Percentiles rank a stretch among this genome's conserved stretches.
phyloP scores from a whole-genome alignment of 2,329 filamentous ascomycete species.

The Colletotrichum sp. region DNA sequence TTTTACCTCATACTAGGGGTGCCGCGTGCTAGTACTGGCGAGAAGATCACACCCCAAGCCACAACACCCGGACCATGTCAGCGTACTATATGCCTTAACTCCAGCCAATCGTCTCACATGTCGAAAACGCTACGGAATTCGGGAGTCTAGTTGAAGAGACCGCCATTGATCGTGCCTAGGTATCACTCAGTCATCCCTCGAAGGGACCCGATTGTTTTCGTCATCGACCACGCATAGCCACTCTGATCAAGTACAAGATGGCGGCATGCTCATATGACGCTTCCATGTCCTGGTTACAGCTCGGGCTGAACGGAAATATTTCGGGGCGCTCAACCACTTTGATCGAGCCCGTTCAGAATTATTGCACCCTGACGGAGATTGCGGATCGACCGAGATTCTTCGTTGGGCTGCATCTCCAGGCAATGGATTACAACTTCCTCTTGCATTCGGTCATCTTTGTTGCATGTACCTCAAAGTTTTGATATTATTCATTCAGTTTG shows the following conservation, averaged over 20 bases:
- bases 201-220: neutral
- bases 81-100: neutral
- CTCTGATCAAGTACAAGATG: neutral
- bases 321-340: neutral
- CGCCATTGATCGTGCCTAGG: rapidly evolving
- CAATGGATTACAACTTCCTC: rapidly evolving
- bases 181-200: neutral
- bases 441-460: neutral
- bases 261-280: neutral
- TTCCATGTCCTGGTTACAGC: neutral
- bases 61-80: neutral
- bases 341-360: rapidly evolving
- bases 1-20: too few species aligned
- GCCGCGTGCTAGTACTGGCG: too few species aligned
- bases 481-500: neutral
- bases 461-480: neutral
- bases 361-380: rapidly evolving
- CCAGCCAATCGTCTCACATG: neutral
- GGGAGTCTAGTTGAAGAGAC: rapidly evolving
- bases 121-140: neutral
- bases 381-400: rapidly evolving
- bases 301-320: neutral
- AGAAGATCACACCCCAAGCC: too few species aligned
- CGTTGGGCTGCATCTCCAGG: neutral
- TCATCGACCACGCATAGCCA: neutral